Evolutionary conservation across 2,329 filamentous ascomycete genomes (phyloP), one percentile per base, ranked within the genome.

Genomic region (Mycosphaerella sp.): DNA sequence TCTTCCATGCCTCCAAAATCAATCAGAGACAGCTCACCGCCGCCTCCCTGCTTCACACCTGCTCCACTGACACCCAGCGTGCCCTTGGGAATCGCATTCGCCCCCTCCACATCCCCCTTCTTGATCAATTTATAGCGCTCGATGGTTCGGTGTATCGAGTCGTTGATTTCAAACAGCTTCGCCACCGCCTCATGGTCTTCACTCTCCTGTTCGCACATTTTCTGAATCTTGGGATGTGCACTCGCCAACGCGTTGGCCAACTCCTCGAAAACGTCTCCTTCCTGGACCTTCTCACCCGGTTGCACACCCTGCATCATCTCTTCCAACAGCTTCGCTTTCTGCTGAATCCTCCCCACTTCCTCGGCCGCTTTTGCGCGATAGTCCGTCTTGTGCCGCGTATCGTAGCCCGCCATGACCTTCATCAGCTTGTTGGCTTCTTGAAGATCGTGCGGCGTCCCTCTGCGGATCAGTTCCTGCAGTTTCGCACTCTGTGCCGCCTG

Each of bases 321-420:
- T 71, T 98, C 93, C 26, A 98, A 73, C 57, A 98, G 75, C 59
- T 84, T 85, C 3, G 93, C 93, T 72, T 98, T 98, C 69, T 95
- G 90, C 71, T 97, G 93, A 55, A 98, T 91, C 74, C 89, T 95
- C 62, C 83, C 81, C 6, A 98, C 89, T 59, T 98, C 93, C 69
- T 96, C 91, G 8, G 93, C 93, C 1, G 93, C 93, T 73, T 98
- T 98, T 59, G 93, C 93, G 60, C 93, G 85, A 73, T 96, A 98
- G 74, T 98, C 92, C 1, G 93, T 96, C 75, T 97, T 97, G 70
- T 89, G 87, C 63, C 91, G 80, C 55, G 89, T 96, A 70, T 98
- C 93, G 72, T 88, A 98, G 59, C 93, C 93, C 50, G 93, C 93
- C 93, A 98, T 97, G 62, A 98, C 81, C 74, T 98, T 98, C 93